Evolutionary conservation across 108 stramenopile species (phyloP).

Genomic region (Fistulifera pelliculosa): DNA sequence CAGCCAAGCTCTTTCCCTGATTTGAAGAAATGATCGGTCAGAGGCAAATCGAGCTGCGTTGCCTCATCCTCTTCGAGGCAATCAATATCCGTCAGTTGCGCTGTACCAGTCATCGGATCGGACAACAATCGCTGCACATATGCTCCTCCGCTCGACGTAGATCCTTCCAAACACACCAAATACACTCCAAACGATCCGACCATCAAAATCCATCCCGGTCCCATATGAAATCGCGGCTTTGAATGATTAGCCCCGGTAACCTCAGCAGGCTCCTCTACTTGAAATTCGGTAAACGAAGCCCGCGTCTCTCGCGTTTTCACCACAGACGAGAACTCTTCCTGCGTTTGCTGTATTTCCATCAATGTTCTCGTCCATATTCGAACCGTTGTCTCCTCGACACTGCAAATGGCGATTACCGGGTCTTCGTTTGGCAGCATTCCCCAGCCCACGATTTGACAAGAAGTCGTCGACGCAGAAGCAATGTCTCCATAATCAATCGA

Average conservation of each 20-base stretch:
- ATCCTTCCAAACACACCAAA: slow-evolving; percentile 79
- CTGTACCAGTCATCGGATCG: background rate
- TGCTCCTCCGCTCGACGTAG: slow-evolving; percentile 36
- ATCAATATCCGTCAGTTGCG: background rate
- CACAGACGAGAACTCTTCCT: background rate
- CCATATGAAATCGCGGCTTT: background rate
- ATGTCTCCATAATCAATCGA: background rate
- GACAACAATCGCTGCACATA: slow-evolving; percentile 28
- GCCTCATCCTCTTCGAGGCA: background rate
- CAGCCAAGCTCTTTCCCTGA: slow-evolving; percentile 3
- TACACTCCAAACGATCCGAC: slow-evolving; percentile 21
- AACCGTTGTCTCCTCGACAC: background rate
- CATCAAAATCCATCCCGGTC: slow-evolving; percentile 57
- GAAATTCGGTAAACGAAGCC: too few relatives aligned
- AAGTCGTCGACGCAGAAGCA: slow-evolving; percentile 20
- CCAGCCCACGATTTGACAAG: slow-evolving; percentile 2
- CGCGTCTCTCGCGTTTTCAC: background rate
- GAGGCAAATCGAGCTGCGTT: background rate
- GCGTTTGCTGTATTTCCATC: background rate
- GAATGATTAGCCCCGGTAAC: too few relatives aligned
- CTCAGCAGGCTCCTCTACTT: too few relatives aligned
- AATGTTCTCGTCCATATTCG: background rate
- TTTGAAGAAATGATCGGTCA: background rate
- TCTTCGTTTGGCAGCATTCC: slow-evolving; percentile 6
- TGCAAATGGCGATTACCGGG: background rate